Evolutionary conservation across 208 protist genomes (phyloP).

Genomic region (Wallacemonas sp.): DNA sequence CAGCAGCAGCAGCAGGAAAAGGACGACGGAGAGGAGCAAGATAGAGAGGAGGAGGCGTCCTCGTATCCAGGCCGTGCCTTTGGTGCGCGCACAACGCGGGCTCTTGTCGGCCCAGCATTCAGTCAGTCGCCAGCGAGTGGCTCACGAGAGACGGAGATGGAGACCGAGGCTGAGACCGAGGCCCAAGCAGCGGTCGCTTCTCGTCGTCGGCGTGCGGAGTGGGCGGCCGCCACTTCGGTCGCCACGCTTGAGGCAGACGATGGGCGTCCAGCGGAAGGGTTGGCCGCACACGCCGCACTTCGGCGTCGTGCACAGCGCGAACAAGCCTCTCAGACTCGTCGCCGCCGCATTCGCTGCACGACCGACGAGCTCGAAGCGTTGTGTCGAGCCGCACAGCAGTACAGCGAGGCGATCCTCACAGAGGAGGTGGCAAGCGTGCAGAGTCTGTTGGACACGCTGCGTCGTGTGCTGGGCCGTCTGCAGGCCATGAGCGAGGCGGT

Average conservation of each 20-base stretch:
- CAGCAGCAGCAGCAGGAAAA: constrained; percentile 28
- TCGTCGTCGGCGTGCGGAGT: not conserved
- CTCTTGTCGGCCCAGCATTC: too few species aligned
- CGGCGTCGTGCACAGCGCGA: constrained; percentile 16
- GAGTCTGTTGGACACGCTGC: constrained; percentile 58
- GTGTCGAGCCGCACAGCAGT: constrained; percentile 57
- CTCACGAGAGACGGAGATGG: too few species aligned
- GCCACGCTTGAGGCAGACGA: not conserved
- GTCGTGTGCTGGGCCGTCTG: constrained; percentile 60
- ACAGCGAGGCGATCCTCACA: constrained; percentile 61
- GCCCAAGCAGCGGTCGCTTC: too few species aligned
- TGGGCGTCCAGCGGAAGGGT: not conserved
- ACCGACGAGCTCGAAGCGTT: constrained; percentile 73
- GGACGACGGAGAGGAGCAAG: not conserved
- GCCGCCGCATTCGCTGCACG: constrained; percentile 58
- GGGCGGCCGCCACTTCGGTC: constrained; percentile 1
- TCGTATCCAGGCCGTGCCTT: too few species aligned
- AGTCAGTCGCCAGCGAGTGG: too few species aligned
- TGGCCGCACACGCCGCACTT: not conserved
- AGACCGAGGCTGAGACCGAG: too few species aligned
- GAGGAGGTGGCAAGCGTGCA: constrained; percentile 57
- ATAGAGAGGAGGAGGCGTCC: not conserved
- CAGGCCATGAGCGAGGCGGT: constrained; percentile 86
- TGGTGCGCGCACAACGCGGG: too few species aligned
- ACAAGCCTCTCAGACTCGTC: constrained; percentile 1